Percentiles rank a stretch among this genome's conserved stretches.
Evolutionary conservation across 139 green algal genomes (phyloP).

Genomic region (Prasinococcaceae sp.): DNA sequence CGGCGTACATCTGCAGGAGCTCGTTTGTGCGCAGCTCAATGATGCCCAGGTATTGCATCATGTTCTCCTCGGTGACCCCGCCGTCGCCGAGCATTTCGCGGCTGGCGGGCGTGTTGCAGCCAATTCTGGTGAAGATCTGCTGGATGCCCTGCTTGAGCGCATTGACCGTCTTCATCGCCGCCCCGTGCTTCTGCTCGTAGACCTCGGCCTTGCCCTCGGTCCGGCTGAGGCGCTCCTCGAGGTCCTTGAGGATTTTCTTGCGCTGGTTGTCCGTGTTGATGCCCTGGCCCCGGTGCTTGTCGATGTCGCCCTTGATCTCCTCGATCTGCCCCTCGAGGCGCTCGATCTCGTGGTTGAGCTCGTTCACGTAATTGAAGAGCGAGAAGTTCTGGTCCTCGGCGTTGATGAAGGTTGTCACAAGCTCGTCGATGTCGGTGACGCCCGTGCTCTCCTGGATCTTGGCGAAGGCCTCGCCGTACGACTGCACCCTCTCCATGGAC

Average conservation of each 20-base stretch:
- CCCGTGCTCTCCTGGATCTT: constrained; percentile 57
- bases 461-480: constrained; percentile 55
- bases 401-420: constrained; percentile 52
- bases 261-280: constrained; percentile 14
- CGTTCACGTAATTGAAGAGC: constrained; percentile 67
- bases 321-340: constrained; percentile 47
- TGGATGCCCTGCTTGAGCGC: constrained; percentile 28
- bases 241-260: constrained; percentile 23
- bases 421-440: constrained; percentile 49
- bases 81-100: constrained; percentile 44
- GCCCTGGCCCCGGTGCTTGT: constrained; percentile 23
- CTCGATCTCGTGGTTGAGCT: constrained; percentile 58
- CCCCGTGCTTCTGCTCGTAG: constrained; percentile 35
- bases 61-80: constrained; percentile 54
- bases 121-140: constrained; percentile 51
- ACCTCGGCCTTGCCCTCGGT: constrained; percentile 36
- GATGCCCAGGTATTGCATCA: constrained; percentile 75
- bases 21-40: constrained; percentile 78
- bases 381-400: constrained; percentile 57
- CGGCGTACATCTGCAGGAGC: constrained; percentile 45
- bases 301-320: constrained; percentile 21
- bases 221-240: constrained; percentile 22
- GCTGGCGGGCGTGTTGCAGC: constrained; percentile 53
- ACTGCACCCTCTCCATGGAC: constrained; percentile 52
- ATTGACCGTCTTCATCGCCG: constrained; percentile 29